Base-by-base conservation (phyloP, 371 early-diverging fungal species). In the Mortierella sp. region DNA sequence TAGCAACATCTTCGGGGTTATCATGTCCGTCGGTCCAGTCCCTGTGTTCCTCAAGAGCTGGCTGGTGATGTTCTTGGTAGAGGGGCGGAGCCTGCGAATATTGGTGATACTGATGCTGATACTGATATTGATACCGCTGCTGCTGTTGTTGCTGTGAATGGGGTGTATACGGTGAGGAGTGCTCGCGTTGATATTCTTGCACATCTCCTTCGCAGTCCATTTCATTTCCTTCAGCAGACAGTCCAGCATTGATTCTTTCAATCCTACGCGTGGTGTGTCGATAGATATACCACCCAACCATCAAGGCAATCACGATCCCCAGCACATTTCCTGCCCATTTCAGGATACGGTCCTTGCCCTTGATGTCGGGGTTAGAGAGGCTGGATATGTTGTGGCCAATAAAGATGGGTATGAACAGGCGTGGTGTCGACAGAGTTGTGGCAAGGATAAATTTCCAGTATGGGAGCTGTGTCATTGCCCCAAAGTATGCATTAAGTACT, bases 401-500 rank as follows among this genome's bases (percentile, higher is more conserved):
- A 19, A 64, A 71, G 5, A 71, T 64, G 6, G 64, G 47, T 3
- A 71, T 14, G 64, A 71, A 64, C 23, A 71, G 47, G 12, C 63
- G 72, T 11, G 72, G 72, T 1, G 64, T 71, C 4, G 72, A 71
- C 8, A 71, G 41, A 1, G 60, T 37, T 14, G 64, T 64, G 2
- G 72, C 60, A n/a, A 64, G 21, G 21, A 71, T 55, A 48, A 71
- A 71, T 21, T 47, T 71, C 64, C 65, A 71, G 56, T 60, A 71
- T 0, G 64, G 51, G n/a, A 71, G 50, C 24, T 60, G 32, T 6
- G 72, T 71, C 65, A 71, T 60, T 14, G 72, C 60, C 4, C 72
- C 72, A 56, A 71, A 71, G 27, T 64, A 64, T 0, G 72, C 72
- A 49, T 71, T 71, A 15, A 71, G 44, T 1, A 71, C 72, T 71